Evolutionary conservation across 768 basidiomycete genomes (phyloP), one percentile per base, ranked within the genome.

Genomic region (Lentinula lateritia): DNA sequence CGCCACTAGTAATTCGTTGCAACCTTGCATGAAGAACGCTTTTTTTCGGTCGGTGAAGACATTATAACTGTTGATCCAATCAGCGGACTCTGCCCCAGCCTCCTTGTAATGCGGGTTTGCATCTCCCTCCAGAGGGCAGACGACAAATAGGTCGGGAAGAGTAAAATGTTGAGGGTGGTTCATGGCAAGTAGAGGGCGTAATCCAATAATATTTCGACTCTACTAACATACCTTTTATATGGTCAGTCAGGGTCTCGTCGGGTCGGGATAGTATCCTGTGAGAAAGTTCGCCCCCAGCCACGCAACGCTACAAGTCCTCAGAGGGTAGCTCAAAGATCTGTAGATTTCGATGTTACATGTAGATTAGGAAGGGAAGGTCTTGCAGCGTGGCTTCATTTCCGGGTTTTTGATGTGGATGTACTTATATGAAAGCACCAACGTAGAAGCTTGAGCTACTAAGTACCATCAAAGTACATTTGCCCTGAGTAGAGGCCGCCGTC

Each of bases 21-120:
- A 80, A 2, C 84, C 83, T 69, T 83, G 80, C 45, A 82, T 74
- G 66, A 88, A 88, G 71, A 84, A 85, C n/a, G 80, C 80, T 55
- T 80, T 83, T 67, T 87, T 87, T 65, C 80, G 75, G 70, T 84
- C 81, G 57, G 78, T 79, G 70, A 88, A 83, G 58, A 84, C 74
- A 58, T 82, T 70, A 72, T 82, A 86, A 65, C 80, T 78, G 66
- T 85, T 81, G 62, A 87, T 79, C 86, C 87, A 88, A 45, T 78
- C 78, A 13, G 81, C 78, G 50, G 86, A 87, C 64, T 82, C 83
- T 2, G 80, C 78, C 6, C 81, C 79, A 28, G 80, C 86, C 62
- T 78, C 72, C 56, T 75, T 74, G 69, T 87, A 85, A 70, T 83
- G 73, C 35, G 85, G 83, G 68, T 86, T 88, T 39, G 78, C 82